Evolutionary conservation across 345 rosid species (phyloP), one percentile per base, ranked within the genome.

Genomic region (Noccaea caerulescens): DNA sequence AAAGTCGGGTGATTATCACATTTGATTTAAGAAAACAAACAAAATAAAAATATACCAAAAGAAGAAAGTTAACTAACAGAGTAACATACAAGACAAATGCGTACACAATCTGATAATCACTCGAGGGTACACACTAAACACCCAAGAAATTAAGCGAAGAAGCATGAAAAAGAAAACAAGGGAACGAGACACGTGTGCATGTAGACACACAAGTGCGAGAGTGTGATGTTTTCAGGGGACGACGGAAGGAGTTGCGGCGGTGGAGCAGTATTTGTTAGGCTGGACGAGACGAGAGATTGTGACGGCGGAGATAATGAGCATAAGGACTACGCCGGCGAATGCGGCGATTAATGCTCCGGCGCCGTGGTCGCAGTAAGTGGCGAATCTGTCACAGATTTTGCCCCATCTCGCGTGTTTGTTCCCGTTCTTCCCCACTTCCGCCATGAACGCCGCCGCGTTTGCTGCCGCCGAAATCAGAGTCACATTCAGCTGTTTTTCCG

Each of bases 391-490:
- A 23, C 99, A 94, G 1, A 91, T 89, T 42, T 87, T 82, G 71
- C 80, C 78, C 98, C 96, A 91, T 54, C 88, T 82, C 1, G 99
- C 99, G 69, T 94, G 97, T 2, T 84, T 79, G 73, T 91, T 94
- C 0, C 99, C 99, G 0, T 85, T 62, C 84, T 82, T 91, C 16
- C 95, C 97, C 4, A 94, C 68, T 66, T 86, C 92, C 9, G 97
- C 85, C 90, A 94, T 88, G 86, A 85, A 94, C 5, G 69, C 81
- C 0, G 99, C 99, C 12, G 90, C 95, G 36, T 80, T 83, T 8
- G 79, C 92, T 18, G 79, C 99, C 25, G 85, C 96, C 0, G 97
- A 86, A 1, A 81, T 57, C 59, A 86, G 23, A 0, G 76, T 85
- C 76, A 79, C 90, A 7, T 86, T 88, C 73, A 84, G 55, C 99